These are phyloP conservation scores for Parmelia sp. DNA, from an alignment of 495 filamentous ascomycete genomes.

Conservation along the genomic window DNA sequence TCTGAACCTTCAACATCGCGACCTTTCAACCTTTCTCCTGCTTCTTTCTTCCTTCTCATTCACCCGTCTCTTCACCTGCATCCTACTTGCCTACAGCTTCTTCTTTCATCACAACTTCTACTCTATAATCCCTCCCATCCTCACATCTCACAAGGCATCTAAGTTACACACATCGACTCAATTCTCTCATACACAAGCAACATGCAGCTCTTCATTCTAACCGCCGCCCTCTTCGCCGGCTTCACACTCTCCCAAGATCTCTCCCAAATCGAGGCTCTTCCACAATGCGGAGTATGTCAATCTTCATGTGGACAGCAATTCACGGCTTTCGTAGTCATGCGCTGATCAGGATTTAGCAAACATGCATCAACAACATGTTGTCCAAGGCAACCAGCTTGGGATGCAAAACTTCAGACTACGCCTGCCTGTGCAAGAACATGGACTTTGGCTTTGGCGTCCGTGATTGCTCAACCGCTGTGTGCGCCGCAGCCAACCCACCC, in stretches of 20 bases:
- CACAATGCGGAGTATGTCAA: constrained; percentile 24
- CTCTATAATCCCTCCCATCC: constrained; percentile 1
- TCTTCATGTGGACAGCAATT: neutral
- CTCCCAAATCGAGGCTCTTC: constrained; percentile 20
- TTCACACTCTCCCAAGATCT: constrained; percentile 22
- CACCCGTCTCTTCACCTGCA: constrained; percentile 3
- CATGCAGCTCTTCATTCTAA: constrained; percentile 22
- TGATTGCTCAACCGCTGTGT: constrained; percentile 68
- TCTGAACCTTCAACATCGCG: neutral
- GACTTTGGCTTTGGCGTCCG: constrained; percentile 71
- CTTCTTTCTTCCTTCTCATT: neutral
- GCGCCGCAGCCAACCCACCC: constrained; percentile 31
- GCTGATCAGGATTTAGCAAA: constrained; percentile 44
- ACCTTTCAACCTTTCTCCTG: too few species aligned
- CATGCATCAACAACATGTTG: constrained; percentile 70
- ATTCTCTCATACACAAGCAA: constrained; percentile 2
- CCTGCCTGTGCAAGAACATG: constrained; percentile 63
- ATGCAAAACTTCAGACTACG: constrained; percentile 50
- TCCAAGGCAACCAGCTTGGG: constrained; percentile 46
- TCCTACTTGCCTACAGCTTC: constrained; percentile 2
- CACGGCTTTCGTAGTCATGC: neutral
- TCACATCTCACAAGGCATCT: constrained; percentile 6
- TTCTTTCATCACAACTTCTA: neutral
- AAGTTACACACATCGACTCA: neutral
- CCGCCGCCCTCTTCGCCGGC: constrained; percentile 23